phyloP scores from a whole-genome alignment of 208 protist genomes.

The Trypanosoma rangeli region DNA sequence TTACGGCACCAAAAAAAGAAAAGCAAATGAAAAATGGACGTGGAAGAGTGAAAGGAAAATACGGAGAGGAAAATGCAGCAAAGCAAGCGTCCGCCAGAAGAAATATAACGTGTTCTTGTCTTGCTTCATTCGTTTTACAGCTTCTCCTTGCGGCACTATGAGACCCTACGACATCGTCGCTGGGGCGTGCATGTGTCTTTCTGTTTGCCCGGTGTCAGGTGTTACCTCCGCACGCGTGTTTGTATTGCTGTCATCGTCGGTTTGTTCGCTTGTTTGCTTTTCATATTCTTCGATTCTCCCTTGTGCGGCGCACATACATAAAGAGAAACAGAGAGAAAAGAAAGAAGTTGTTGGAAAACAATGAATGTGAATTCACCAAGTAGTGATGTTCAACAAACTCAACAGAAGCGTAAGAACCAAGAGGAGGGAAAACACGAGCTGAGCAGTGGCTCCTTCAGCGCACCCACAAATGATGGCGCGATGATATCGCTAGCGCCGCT shows the following conservation, averaged over 20 bases:
- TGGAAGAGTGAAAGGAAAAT: neutral
- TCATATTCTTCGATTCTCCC: neutral
- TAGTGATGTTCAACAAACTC: neutral
- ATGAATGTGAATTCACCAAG: neutral
- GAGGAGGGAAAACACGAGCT: neutral
- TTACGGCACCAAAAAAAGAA: conserved; percentile 3
- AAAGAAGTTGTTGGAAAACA: neutral
- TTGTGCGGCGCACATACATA: neutral
- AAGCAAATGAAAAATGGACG: conserved; percentile 10
- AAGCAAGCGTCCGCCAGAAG: neutral
- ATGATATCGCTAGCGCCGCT: neutral
- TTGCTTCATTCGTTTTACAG: neutral
- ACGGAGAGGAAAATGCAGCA: neutral
- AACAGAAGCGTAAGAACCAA: neutral
- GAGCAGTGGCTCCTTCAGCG: neutral
- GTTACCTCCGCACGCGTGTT: neutral
- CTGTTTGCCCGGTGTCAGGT: neutral
- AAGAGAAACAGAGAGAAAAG: neutral
- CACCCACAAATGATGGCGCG: neutral
- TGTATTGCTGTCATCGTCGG: conserved; percentile 5
- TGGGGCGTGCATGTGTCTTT: neutral
- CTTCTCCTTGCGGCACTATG: neutral
- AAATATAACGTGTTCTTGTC: neutral
- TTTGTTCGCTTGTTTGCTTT: neutral
- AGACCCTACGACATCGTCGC: neutral